Evolutionary conservation across 2,329 filamentous ascomycete genomes (phyloP).

Genomic region (Microdochium paspali): DNA sequence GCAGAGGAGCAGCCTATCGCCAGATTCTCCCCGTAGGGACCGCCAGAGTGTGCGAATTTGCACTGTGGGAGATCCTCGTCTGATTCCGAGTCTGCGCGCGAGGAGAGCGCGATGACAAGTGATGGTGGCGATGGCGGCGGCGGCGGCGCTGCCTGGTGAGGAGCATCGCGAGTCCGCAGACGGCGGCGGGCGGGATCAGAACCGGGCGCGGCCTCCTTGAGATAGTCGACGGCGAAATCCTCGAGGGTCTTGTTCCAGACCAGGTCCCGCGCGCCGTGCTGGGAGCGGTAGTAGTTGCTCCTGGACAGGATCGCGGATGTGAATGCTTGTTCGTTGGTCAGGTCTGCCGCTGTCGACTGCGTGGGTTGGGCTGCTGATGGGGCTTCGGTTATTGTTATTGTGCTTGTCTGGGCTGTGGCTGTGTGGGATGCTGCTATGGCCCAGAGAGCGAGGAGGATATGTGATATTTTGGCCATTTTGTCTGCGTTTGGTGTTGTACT

Average conservation of each 20-base stretch:
- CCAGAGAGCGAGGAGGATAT: too few relatives aligned
- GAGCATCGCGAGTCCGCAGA: too few relatives aligned
- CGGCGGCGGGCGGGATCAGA: too few relatives aligned
- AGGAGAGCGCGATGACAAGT: too few relatives aligned
- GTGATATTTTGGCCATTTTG: too few relatives aligned
- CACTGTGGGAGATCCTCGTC: constrained; percentile 20
- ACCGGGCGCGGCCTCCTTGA: constrained; percentile 12
- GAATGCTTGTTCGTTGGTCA: constrained; percentile 26
- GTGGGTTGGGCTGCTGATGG: constrained; percentile 9
- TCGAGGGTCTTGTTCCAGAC: constrained; percentile 57
- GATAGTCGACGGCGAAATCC: constrained; percentile 41
- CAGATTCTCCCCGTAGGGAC: constrained; percentile 66
- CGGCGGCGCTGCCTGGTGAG: too few relatives aligned
- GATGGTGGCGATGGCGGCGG: too few relatives aligned
- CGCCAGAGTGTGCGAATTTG: constrained; percentile 45
- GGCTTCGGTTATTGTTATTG: constrained; percentile 10
- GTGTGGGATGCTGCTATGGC: not conserved
- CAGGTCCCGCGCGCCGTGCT: constrained; percentile 51
- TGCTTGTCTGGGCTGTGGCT: too few relatives aligned
- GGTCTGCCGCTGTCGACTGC: constrained; percentile 19
- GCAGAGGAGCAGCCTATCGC: constrained; percentile 56
- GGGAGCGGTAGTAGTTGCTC: constrained; percentile 55
- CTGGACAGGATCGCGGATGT: constrained; percentile 49
- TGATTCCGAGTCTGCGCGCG: too few relatives aligned
- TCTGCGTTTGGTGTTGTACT: too few relatives aligned